Evolutionary conservation across 1,139 yeast species (phyloP).

Genomic region (Candida dubliniensis): DNA sequence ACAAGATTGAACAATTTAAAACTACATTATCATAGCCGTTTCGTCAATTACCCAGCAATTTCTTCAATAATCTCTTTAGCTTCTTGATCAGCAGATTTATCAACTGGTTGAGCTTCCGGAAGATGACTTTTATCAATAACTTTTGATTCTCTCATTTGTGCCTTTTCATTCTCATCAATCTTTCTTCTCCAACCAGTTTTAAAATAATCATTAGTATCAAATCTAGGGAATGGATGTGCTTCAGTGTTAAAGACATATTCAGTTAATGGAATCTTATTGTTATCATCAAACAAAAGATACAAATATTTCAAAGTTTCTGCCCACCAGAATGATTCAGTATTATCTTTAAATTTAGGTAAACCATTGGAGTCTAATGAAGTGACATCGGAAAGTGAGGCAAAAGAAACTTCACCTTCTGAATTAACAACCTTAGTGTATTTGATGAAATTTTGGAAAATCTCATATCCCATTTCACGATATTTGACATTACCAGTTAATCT

Average conservation of each 20-base stretch:
- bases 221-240: constrained; percentile 87
- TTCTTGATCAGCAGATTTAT: constrained; percentile 40
- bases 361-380: constrained; percentile 36
- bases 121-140: constrained; percentile 30
- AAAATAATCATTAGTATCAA: constrained; percentile 54
- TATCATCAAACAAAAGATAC: constrained; percentile 75
- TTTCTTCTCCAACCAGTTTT: constrained; percentile 64
- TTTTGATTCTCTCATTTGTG: constrained; percentile 19
- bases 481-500: constrained; percentile 78
- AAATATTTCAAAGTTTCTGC: constrained; percentile 91
- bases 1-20: not conserved
- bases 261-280: constrained; percentile 56
- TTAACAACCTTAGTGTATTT: constrained; percentile 55
- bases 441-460: constrained; percentile 72
- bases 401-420: constrained; percentile 56
- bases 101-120: constrained; percentile 48
- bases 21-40: not conserved
- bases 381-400: constrained; percentile 69
- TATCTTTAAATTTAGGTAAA: constrained; percentile 59
- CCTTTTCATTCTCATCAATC: constrained; percentile 21
- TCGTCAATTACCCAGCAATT: constrained; percentile 6
- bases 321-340: constrained; percentile 91
- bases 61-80: constrained; percentile 37
- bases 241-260: constrained; percentile 85
- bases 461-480: constrained; percentile 90